Conservation (phyloP, 2,329 filamentous ascomycete genomes). For the Pestalotiopsis sp. region DNA sequence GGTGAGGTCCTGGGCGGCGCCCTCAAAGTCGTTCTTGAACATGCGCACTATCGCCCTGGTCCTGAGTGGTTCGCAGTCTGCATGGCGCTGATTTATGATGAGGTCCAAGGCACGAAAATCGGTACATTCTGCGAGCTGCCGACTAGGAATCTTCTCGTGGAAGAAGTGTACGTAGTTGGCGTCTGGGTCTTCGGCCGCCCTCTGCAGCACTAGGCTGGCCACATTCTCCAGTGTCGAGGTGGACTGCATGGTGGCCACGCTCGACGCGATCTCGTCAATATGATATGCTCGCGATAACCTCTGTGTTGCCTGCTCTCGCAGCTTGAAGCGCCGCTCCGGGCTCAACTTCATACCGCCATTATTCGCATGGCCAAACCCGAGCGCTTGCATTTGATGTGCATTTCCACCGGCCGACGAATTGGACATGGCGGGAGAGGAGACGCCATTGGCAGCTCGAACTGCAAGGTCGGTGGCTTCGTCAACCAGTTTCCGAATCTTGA, state of each 20-base stretch:
- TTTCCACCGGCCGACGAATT: slow-evolving; percentile 48
- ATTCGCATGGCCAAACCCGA: slow-evolving; percentile 60
- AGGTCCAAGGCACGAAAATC: slow-evolving; percentile 67
- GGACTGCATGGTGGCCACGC: slow-evolving; percentile 81
- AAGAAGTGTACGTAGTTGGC: slow-evolving; percentile 92
- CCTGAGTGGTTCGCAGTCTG: slow-evolving; percentile 67
- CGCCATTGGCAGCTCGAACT: slow-evolving; percentile 74
- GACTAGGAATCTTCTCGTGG: slow-evolving; percentile 82
- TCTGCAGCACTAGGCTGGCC: slow-evolving; percentile 70
- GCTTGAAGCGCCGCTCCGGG: slow-evolving; percentile 74
- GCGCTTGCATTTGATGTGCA: slow-evolving; percentile 35
- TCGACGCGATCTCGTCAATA: slow-evolving; percentile 81
- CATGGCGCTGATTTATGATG: slow-evolving; percentile 65
- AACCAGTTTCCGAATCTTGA: slow-evolving; percentile 79
- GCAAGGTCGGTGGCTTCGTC: slow-evolving; percentile 80
- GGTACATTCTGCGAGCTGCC: slow-evolving; percentile 72
- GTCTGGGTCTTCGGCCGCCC: slow-evolving; percentile 68
- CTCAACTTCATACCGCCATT: slow-evolving; percentile 69
- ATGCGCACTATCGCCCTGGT: slow-evolving; percentile 75
- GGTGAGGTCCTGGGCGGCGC: slow-evolving; percentile 71
- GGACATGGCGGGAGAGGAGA: slow-evolving; percentile 65
- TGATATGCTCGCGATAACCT: slow-evolving; percentile 78
- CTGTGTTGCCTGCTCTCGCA: slow-evolving; percentile 79
- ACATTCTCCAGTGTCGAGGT: slow-evolving; percentile 78
- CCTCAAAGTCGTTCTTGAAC: slow-evolving; percentile 74